Conservation (phyloP, 2,329 filamentous ascomycete species). For the Pseudonectria buxi region DNA sequence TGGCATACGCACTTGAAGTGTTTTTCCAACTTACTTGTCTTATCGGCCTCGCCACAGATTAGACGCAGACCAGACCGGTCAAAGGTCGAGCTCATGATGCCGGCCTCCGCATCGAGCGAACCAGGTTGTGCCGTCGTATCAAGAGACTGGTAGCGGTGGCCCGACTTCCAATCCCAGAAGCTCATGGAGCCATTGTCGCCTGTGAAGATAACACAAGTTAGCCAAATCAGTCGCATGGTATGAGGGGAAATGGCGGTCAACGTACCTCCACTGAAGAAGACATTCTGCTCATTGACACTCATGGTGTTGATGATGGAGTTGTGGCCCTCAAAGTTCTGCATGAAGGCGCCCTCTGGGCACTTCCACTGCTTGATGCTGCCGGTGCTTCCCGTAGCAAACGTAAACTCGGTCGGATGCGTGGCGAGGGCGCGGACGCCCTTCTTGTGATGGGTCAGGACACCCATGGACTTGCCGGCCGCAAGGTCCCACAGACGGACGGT, state of each 20-base stretch:
- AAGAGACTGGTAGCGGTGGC: conserved; percentile 80
- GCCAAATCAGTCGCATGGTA: background rate
- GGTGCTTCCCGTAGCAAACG: conserved; percentile 87
- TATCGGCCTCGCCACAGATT: conserved; percentile 93
- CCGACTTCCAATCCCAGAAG: conserved; percentile 99
- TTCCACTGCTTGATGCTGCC: conserved; percentile 99
- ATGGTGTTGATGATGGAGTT: conserved; percentile 95
- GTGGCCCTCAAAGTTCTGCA: conserved; percentile 98
- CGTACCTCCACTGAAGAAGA: conserved; percentile 78
- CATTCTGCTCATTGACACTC: conserved; percentile 88
- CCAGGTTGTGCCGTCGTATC: conserved; percentile 93
- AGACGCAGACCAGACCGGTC: conserved; percentile 82
- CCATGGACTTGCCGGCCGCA: conserved; percentile 92
- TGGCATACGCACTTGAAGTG: background rate
- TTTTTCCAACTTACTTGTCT: conserved; percentile 59
- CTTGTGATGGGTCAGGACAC: conserved; percentile 95
- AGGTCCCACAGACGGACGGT: conserved; percentile 93
- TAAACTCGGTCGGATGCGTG: conserved; percentile 87
- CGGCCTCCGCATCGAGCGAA: conserved; percentile 86
- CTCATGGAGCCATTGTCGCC: conserved; percentile 90
- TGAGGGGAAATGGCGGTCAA: background rate
- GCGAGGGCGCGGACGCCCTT: conserved; percentile 86
- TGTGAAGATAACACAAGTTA: conserved; percentile 15
- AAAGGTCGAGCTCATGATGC: conserved; percentile 90
- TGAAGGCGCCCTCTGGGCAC: conserved; percentile 93